phyloP scores from a whole-genome alignment of 495 filamentous ascomycete species.

The Viridothelium virens region DNA sequence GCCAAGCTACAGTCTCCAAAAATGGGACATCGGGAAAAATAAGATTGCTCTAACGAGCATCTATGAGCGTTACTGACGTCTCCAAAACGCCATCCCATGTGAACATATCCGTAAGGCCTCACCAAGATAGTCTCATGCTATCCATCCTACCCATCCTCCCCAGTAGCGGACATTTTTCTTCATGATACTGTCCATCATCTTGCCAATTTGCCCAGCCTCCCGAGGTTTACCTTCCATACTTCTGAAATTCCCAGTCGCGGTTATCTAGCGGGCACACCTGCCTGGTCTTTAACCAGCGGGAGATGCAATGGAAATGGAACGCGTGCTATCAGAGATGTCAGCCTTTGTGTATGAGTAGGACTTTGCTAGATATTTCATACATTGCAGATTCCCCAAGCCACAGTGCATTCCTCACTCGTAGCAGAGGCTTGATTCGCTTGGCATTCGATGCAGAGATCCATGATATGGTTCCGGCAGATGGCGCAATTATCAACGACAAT shows the following conservation, averaged over 20 bases:
- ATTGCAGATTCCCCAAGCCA: slow-evolving; percentile 99
- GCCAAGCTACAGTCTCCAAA: background rate
- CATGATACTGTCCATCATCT: background rate
- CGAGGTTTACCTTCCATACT: slow-evolving; percentile 69
- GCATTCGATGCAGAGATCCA: slow-evolving; percentile 99
- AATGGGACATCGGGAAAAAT: background rate
- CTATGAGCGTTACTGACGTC: background rate
- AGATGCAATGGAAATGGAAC: slow-evolving; percentile 99
- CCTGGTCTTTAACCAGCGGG: slow-evolving; percentile 97
- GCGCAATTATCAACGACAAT: slow-evolving; percentile 99
- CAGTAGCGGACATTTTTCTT: background rate
- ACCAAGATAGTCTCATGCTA: background rate
- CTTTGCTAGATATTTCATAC: slow-evolving; percentile 45
- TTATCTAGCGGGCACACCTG: slow-evolving; percentile 98
- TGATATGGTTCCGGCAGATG: slow-evolving; percentile 99
- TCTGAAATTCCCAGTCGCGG: slow-evolving; percentile 99
- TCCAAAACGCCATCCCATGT: background rate
- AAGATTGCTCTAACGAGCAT: background rate
- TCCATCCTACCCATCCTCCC: background rate
- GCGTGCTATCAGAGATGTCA: slow-evolving; percentile 58
- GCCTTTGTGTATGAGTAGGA: background rate
- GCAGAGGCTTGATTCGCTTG: slow-evolving; percentile 99
- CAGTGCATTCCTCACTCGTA: slow-evolving; percentile 95
- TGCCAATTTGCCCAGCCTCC: background rate
- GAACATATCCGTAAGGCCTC: background rate